Percentiles rank a stretch among this genome's conserved stretches.
phyloP scores from a whole-genome alignment of 2,329 filamentous ascomycete species.

The Metarhizium sp. region DNA sequence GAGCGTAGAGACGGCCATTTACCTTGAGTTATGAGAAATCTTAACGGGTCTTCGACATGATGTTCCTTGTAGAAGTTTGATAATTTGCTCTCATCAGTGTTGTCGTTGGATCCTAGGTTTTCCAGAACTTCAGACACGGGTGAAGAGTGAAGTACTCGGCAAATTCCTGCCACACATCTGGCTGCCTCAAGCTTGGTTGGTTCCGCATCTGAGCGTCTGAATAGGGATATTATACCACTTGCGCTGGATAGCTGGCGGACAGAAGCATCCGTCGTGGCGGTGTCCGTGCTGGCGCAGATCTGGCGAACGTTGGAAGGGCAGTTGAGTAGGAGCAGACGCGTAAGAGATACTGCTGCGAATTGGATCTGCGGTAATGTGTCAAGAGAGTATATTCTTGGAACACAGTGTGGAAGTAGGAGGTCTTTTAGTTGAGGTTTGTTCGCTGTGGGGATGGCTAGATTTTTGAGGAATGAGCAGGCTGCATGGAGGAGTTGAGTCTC shows the following conservation, averaged over 20 bases:
- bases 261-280: conserved; percentile 15
- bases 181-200: conserved; percentile 53
- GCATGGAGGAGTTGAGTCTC: conserved; percentile 47
- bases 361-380: conserved; percentile 46
- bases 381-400: conserved; percentile 45
- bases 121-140: conserved; percentile 20
- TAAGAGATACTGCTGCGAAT: conserved; percentile 49
- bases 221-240: conserved; percentile 27
- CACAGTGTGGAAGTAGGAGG: conserved; percentile 33
- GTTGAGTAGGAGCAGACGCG: conserved; percentile 45
- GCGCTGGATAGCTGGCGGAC: conserved; percentile 22
- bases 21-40: conserved; percentile 44
- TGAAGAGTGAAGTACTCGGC: conserved; percentile 43
- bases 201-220: conserved; percentile 28
- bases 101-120: conserved; percentile 8
- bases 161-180: conserved; percentile 41
- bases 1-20: conserved; percentile 51
- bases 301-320: conserved; percentile 41
- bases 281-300: conserved; percentile 33
- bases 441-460: conserved; percentile 46
- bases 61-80: conserved; percentile 37
- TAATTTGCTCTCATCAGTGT: conserved; percentile 10
- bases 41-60: conserved; percentile 32
- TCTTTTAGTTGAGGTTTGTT: conserved; percentile 45
- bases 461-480: conserved; percentile 52